These are phyloP conservation scores for Tuber melanosporum DNA, from an alignment of 495 filamentous ascomycete genomes.

Conservation along the genomic window DNA sequence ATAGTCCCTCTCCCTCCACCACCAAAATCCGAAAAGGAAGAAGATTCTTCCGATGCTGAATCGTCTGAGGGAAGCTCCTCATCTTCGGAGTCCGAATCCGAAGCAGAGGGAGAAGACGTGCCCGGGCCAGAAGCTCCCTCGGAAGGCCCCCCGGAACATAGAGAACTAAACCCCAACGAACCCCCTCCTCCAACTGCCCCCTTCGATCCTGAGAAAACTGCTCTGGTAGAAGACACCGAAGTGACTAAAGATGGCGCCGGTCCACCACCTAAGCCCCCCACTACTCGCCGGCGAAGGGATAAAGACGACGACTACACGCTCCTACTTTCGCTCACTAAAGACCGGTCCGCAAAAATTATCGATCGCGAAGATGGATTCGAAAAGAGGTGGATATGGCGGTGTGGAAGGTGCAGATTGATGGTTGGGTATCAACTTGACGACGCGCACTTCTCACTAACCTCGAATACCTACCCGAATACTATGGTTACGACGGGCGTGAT, in stretches of 20 bases:
- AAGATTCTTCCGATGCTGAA: slow-evolving; percentile 22
- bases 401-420: slow-evolving; percentile 58
- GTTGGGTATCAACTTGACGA: slow-evolving; percentile 57
- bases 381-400: slow-evolving; percentile 56
- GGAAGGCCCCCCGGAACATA: background rate
- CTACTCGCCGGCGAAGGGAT: slow-evolving; percentile 9
- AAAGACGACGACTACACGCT: slow-evolving; percentile 40
- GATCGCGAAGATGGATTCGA: slow-evolving; percentile 65
- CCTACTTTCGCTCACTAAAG: slow-evolving; percentile 42
- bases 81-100: slow-evolving; percentile 23
- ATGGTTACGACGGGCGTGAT: slow-evolving; percentile 14
- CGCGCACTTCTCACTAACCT: slow-evolving; percentile 39
- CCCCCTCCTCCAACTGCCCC: slow-evolving; percentile 12
- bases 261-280: slow-evolving; percentile 5
- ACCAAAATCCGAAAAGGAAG: slow-evolving; percentile 27
- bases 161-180: slow-evolving; percentile 2
- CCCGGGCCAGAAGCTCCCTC: slow-evolving; percentile 9
- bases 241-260: slow-evolving; percentile 20
- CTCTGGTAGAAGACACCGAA: slow-evolving; percentile 14
- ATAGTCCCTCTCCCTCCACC: slow-evolving; percentile 46
- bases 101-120: slow-evolving; percentile 10
- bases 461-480: slow-evolving; percentile 16
- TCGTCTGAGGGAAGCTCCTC: slow-evolving; percentile 30
- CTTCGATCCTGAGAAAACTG: slow-evolving; percentile 13
- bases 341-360: slow-evolving; percentile 52